Evolutionary conservation across 1,139 yeast species (phyloP).

Genomic region (Geotrichum restrictum): DNA sequence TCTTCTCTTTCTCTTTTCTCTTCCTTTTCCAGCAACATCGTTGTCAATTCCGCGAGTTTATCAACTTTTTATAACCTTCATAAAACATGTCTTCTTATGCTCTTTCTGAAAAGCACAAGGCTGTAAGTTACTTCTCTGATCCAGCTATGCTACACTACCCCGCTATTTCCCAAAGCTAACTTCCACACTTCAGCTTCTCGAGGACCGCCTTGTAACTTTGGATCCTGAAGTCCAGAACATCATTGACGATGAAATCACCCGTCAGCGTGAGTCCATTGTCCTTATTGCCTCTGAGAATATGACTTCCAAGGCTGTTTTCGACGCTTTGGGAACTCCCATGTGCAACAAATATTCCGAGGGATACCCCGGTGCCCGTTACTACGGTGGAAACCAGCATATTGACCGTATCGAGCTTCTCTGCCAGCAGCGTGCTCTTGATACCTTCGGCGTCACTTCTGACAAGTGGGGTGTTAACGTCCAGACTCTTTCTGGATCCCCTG

Average conservation of each 20-base stretch:
- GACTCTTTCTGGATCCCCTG: constrained; percentile 92
- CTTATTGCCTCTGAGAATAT: constrained; percentile 93
- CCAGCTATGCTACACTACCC: not conserved
- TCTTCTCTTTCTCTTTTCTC: not conserved
- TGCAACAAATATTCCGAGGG: constrained; percentile 98
- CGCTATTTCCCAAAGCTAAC: not conserved
- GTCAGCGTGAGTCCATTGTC: constrained; percentile 87
- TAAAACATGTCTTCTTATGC: constrained; percentile 34
- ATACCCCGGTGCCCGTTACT: constrained; percentile 94
- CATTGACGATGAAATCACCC: constrained; percentile 63
- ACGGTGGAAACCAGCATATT: constrained; percentile 93
- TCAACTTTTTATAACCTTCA: constrained; percentile 13
- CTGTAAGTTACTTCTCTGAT: constrained; percentile 21
- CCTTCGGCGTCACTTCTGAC: constrained; percentile 68
- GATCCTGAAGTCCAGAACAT: constrained; percentile 87
- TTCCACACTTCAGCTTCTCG: constrained; percentile 28
- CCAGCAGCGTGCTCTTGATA: constrained; percentile 86
- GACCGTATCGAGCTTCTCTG: constrained; percentile 87
- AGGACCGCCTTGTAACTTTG: constrained; percentile 44
- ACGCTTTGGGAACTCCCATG: constrained; percentile 91
- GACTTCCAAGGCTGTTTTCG: constrained; percentile 92
- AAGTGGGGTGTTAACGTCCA: constrained; percentile 97
- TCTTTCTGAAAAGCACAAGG: constrained; percentile 36
- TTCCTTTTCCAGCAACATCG: constrained; percentile 10
- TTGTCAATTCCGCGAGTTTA: constrained; percentile 1